These are phyloP conservation scores for Trametes maxima DNA, from an alignment of 768 basidiomycete genomes.

Conservation along the genomic window DNA sequence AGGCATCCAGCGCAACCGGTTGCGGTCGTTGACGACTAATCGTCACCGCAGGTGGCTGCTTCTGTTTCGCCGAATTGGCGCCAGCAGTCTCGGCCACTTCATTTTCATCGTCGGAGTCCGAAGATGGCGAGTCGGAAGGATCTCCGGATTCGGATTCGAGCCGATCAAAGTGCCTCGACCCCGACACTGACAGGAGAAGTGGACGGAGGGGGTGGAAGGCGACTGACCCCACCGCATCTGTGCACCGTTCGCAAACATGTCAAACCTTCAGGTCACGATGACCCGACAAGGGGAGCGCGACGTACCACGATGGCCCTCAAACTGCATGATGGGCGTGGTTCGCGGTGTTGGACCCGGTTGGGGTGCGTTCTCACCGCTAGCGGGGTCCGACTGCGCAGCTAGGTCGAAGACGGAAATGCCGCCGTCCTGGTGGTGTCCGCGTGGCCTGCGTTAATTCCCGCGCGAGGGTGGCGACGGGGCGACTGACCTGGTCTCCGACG, in stretches of 20 bases:
- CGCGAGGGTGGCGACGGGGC: background rate
- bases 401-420: slow-evolving; percentile 62
- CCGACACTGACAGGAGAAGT: slow-evolving; percentile 64
- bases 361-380: slow-evolving; percentile 10
- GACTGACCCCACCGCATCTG: slow-evolving; percentile 77
- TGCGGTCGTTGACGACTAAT: slow-evolving; percentile 12
- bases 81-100: background rate
- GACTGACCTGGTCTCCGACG: slow-evolving; percentile 67
- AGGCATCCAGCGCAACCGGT: slow-evolving; percentile 19
- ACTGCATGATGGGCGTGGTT: slow-evolving; percentile 18
- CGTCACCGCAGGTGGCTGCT: background rate
- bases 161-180: slow-evolving; percentile 70
- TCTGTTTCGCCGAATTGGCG: slow-evolving; percentile 5
- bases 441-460: background rate
- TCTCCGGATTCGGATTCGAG: background rate
- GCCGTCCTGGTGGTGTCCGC: slow-evolving; percentile 49
- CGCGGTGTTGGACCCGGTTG: slow-evolving; percentile 9
- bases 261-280: slow-evolving; percentile 1
- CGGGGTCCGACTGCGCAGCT: slow-evolving; percentile 16
- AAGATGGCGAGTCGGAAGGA: slow-evolving; percentile 8
- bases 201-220: slow-evolving; percentile 70
- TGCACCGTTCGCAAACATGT: slow-evolving; percentile 1
- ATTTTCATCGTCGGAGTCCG: slow-evolving; percentile 13
- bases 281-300: slow-evolving; percentile 1
- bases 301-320: slow-evolving; percentile 19